Percentiles rank a stretch among this genome's conserved stretches.
These are phyloP conservation scores for Seiridium unicorne DNA, from an alignment of 2,329 filamentous ascomycete genomes.

Conservation along the genomic window DNA sequence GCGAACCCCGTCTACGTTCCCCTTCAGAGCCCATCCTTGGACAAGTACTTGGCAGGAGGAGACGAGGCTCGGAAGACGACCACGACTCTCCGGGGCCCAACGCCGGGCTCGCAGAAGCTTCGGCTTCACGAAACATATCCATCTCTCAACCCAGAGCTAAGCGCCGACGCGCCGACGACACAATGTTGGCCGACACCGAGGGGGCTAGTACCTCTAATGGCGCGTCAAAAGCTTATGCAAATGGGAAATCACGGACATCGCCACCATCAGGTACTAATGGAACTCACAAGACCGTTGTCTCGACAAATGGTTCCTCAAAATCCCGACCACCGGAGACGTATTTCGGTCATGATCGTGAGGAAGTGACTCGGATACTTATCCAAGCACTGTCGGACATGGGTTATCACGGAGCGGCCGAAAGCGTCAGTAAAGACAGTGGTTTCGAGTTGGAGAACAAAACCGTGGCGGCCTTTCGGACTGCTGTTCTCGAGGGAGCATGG, in stretches of 20 bases:
- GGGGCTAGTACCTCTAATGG: slow-evolving; percentile 50
- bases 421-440: slow-evolving; percentile 77
- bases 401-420: slow-evolving; percentile 73
- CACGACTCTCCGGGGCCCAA: slow-evolving; percentile 17
- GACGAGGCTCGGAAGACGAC: slow-evolving; percentile 43
- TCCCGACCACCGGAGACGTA: slow-evolving; percentile 46
- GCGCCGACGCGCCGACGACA: slow-evolving; percentile 55
- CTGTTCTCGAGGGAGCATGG: slow-evolving; percentile 82
- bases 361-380: slow-evolving; percentile 89
- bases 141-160: slow-evolving; percentile 44
- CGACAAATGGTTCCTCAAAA: slow-evolving; percentile 54
- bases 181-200: slow-evolving; percentile 64
- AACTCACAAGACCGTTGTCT: slow-evolving; percentile 39
- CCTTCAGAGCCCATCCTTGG: slow-evolving; percentile 19
- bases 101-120: slow-evolving; percentile 19
- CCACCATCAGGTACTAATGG: slow-evolving; percentile 43
- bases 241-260: slow-evolving; percentile 50
- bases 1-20: slow-evolving; percentile 15
- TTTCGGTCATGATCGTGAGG: slow-evolving; percentile 85
- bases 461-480: slow-evolving; percentile 80
- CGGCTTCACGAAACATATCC: slow-evolving; percentile 16
- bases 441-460: slow-evolving; percentile 82
- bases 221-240: slow-evolving; percentile 49
- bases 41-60: slow-evolving; percentile 55
- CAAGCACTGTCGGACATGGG: slow-evolving; percentile 89